phyloP scores from a whole-genome alignment of 768 basidiomycete genomes.

The Ephemerocybe angulata region DNA sequence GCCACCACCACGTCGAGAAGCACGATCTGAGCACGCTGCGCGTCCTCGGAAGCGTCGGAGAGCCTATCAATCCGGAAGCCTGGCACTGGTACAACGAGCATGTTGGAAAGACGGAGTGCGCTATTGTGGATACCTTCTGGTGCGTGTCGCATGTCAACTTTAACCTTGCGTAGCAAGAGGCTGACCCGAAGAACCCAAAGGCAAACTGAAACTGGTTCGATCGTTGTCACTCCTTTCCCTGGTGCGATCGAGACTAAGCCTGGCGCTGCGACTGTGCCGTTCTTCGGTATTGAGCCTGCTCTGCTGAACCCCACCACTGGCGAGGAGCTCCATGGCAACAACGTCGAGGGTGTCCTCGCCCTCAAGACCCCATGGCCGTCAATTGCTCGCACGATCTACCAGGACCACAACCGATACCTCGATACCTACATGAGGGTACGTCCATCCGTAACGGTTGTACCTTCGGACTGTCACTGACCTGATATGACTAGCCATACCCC shows the following conservation, averaged over 20 bases:
- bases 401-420: constrained; percentile 81
- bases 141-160: constrained; percentile 24
- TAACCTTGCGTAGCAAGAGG: constrained; percentile 11
- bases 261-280: constrained; percentile 94
- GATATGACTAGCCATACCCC: constrained; percentile 59
- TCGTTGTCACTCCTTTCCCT: constrained; percentile 92
- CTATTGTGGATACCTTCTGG: constrained; percentile 94
- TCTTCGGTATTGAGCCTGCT: constrained; percentile 90
- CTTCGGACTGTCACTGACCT: not conserved
- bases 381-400: constrained; percentile 88
- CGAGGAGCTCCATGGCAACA: constrained; percentile 66
- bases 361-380: constrained; percentile 91
- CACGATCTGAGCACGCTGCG: constrained; percentile 81
- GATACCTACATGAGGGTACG: constrained; percentile 48
- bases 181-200: constrained; percentile 28
- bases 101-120: constrained; percentile 83
- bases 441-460: not conserved
- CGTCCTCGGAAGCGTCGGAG: constrained; percentile 90
- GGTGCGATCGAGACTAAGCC: constrained; percentile 96
- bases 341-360: constrained; percentile 87
- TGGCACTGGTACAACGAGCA: constrained; percentile 99
- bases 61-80: constrained; percentile 98
- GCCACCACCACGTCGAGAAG: constrained; percentile 78
- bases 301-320: constrained; percentile 86
- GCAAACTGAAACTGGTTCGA: constrained; percentile 98